A percentile compares a stretch with the other conserved stretches of the same genome.
Conservation (phyloP, 2,329 filamentous ascomycete genomes). For the Verticillium alfalfae region DNA sequence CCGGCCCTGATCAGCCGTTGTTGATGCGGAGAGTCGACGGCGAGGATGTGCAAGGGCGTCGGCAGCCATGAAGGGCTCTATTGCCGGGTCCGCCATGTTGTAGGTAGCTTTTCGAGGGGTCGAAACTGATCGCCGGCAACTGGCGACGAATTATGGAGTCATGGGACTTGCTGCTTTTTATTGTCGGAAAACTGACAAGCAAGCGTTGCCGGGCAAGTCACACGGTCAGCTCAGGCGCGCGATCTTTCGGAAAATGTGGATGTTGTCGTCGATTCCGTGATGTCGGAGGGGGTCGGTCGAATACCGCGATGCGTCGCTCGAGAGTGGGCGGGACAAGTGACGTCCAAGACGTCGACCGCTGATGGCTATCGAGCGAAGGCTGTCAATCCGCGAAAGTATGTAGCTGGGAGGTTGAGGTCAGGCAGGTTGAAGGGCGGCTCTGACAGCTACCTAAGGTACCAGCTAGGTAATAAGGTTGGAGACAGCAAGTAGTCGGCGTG, state of each 20-base stretch:
- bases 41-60: slow-evolving; percentile 20
- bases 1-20: slow-evolving; percentile 2
- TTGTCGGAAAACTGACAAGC: not conserved
- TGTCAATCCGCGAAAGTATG: not conserved
- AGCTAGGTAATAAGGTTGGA: not conserved
- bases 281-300: not conserved
- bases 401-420: too few species aligned
- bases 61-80: slow-evolving; percentile 16
- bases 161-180: not conserved
- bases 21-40: slow-evolving; percentile 13
- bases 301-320: not conserved
- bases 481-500: not conserved
- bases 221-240: not conserved
- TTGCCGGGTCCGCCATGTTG: slow-evolving; percentile 15
- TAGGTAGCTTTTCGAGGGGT: not conserved
- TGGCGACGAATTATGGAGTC: slow-evolving; percentile 6
- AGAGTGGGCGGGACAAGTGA: not conserved
- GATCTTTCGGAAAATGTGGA: not conserved
- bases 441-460: too few species aligned
- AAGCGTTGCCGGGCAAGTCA: not conserved
- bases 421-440: too few species aligned
- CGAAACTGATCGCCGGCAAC: not conserved
- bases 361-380: not conserved
- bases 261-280: not conserved
- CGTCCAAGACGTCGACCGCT: too few species aligned